Conservation (phyloP, 805 yeast genomes). For the Yarrowia hollandica region DNA sequence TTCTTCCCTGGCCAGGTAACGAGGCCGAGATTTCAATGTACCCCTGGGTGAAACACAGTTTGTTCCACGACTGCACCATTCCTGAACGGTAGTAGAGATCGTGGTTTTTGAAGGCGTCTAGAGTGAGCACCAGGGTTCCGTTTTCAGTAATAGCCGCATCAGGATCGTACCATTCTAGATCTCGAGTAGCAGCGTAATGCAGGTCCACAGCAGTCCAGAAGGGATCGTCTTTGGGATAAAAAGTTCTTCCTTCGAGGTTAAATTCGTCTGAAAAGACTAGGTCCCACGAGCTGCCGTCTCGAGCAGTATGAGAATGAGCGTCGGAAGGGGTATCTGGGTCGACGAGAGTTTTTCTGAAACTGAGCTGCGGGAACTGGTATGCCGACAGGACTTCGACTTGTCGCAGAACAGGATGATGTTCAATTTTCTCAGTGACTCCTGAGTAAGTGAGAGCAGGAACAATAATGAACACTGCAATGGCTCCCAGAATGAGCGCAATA, state of each 20-base stretch:
- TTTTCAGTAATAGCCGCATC: conserved; percentile 78
- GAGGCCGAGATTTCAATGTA: conserved; percentile 70
- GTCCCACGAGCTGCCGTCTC: conserved; percentile 66
- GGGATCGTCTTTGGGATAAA: conserved; percentile 88
- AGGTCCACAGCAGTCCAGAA: conserved; percentile 84
- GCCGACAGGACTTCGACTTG: conserved; percentile 82
- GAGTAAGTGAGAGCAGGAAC: conserved; percentile 72
- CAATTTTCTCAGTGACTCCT: conserved; percentile 73
- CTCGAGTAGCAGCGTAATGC: conserved; percentile 83
- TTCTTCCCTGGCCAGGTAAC: conserved; percentile 75
- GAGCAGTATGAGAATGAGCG: conserved; percentile 53
- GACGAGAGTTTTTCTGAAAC: conserved; percentile 58
- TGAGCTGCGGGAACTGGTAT: conserved; percentile 83
- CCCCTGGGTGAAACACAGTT: conserved; percentile 86
- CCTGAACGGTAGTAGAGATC: conserved; percentile 81
- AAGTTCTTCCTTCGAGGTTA: conserved; percentile 84
- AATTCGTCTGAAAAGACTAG: conserved; percentile 91
- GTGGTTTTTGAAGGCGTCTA: conserved; percentile 85
- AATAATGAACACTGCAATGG: conserved; percentile 69
- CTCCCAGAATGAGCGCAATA: conserved; percentile 58
- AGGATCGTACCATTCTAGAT: conserved; percentile 94
- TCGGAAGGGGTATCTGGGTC: conserved; percentile 71
- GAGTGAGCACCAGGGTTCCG: conserved; percentile 65
- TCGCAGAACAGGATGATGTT: conserved; percentile 71
- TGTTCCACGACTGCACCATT: conserved; percentile 91